Evolutionary conservation across 2,329 filamentous ascomycete genomes (phyloP).

Genomic region (Lecanicillium sp.): DNA sequence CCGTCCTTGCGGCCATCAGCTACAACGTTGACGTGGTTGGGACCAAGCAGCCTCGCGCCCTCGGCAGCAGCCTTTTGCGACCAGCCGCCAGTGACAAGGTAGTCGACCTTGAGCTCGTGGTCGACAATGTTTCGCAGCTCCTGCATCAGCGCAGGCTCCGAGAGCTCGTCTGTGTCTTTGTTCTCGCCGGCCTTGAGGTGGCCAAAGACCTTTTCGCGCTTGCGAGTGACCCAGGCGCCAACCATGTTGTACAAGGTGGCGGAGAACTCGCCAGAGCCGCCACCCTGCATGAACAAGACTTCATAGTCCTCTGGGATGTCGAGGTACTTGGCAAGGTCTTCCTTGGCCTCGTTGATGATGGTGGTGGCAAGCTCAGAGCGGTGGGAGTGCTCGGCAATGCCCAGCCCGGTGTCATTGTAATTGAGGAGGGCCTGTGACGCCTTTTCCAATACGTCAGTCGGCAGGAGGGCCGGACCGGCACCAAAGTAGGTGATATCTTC

Average conservation of each 20-base stretch:
- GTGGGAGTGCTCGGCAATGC: constrained; percentile 77
- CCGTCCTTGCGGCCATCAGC: constrained; percentile 60
- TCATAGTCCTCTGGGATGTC: constrained; percentile 84
- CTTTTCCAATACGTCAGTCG: constrained; percentile 69
- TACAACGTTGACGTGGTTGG: constrained; percentile 72
- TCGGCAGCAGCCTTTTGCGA: constrained; percentile 84
- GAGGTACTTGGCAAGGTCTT: constrained; percentile 62
- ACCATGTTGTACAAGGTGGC: constrained; percentile 80
- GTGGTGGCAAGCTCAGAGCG: constrained; percentile 69
- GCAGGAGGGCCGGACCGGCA: constrained; percentile 80
- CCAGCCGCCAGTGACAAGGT: constrained; percentile 82
- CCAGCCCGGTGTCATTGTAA: constrained; percentile 72
- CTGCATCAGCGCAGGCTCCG: constrained; percentile 45
- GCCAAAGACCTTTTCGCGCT: constrained; percentile 50
- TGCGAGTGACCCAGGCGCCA: constrained; percentile 68
- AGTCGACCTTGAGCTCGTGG: constrained; percentile 72
- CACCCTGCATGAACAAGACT: constrained; percentile 78
- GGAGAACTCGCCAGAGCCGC: constrained; percentile 79
- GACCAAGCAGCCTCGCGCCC: constrained; percentile 66
- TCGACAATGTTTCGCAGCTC: constrained; percentile 56
- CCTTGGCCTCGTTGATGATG: constrained; percentile 73
- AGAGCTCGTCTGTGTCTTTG: constrained; percentile 33
- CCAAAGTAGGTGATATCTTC: constrained; percentile 79
- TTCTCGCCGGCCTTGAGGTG: constrained; percentile 35
- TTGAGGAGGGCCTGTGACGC: constrained; percentile 73